Evolutionary conservation across 2,329 filamentous ascomycete species (phyloP).

Genomic region (Teratosphaeria gauchensis): DNA sequence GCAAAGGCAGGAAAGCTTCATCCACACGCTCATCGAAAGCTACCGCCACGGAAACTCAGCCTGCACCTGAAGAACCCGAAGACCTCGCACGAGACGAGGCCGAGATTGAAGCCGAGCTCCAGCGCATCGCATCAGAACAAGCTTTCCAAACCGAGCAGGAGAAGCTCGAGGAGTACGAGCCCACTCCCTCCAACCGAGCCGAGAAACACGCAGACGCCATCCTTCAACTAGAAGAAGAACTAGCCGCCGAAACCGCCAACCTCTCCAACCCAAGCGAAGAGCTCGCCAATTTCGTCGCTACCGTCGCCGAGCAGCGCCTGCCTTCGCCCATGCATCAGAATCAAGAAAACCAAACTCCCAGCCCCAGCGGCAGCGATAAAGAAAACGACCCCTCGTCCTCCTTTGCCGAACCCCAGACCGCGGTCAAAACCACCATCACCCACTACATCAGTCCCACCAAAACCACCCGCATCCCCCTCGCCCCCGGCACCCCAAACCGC

Average conservation of each 20-base stretch:
- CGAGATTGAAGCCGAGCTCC: slow-evolving; percentile 25
- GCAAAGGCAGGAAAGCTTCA: slow-evolving; percentile 19
- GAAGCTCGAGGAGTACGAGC: slow-evolving; percentile 26
- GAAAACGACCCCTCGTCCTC: slow-evolving; percentile 26
- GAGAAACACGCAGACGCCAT: slow-evolving; percentile 12
- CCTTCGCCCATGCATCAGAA: neutral
- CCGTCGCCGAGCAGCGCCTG: slow-evolving; percentile 3
- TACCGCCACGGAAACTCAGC: slow-evolving; percentile 9
- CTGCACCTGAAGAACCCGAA: slow-evolving; percentile 8
- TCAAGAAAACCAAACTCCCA: slow-evolving; percentile 8
- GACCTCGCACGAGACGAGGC: slow-evolving; percentile 17
- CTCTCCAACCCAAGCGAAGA: slow-evolving; percentile 3
- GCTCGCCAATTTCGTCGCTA: slow-evolving; percentile 5
- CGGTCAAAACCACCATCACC: slow-evolving; percentile 21
- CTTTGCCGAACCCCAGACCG: slow-evolving; percentile 14
- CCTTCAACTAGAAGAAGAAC: slow-evolving; percentile 13
- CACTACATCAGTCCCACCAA: slow-evolving; percentile 21
- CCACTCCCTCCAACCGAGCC: slow-evolving; percentile 19
- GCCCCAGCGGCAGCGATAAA: slow-evolving; percentile 29
- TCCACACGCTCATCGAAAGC: slow-evolving; percentile 17
- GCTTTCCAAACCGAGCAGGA: slow-evolving; percentile 19
- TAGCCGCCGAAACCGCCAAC: slow-evolving; percentile 9
- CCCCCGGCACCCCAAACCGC: slow-evolving; percentile 29
- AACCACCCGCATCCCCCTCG: slow-evolving; percentile 32
- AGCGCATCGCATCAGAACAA: slow-evolving; percentile 21